These are phyloP conservation scores for Teunomyces lycoperdinae DNA, from an alignment of 805 yeast species.

Conservation along the genomic window DNA sequence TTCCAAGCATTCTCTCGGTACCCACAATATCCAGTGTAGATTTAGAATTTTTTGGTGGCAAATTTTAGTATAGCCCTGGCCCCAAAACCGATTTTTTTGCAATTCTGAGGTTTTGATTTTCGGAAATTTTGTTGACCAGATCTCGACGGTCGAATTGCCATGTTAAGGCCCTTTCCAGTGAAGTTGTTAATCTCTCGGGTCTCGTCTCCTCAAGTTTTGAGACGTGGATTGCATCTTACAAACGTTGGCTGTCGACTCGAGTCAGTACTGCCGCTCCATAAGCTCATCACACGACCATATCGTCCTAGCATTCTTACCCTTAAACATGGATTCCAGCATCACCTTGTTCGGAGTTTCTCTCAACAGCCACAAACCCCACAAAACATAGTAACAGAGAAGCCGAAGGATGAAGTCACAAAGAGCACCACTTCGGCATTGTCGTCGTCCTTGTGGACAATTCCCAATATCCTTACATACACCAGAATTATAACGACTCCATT, in stretches of 20 bases:
- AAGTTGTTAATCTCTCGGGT: not conserved
- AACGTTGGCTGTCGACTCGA: not conserved
- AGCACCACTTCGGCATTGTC: not conserved
- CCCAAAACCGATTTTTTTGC: too few relatives aligned
- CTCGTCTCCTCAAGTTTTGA: not conserved
- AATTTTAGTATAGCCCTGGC: too few relatives aligned
- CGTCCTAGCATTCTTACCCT: not conserved
- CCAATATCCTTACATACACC: slow-evolving; percentile 79
- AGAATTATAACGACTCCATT: slow-evolving; percentile 81
- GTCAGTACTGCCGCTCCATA: not conserved
- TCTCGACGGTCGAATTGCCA: not conserved
- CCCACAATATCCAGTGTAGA: too few relatives aligned
- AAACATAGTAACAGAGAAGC: not conserved
- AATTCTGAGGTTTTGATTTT: not conserved
- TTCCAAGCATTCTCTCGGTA: too few relatives aligned
- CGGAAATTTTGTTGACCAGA: not conserved
- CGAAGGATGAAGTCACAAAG: not conserved
- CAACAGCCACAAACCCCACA: not conserved
- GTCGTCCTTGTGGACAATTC: slow-evolving; percentile 50
- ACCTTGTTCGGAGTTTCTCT: not conserved
- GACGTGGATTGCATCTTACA: not conserved
- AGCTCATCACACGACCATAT: not conserved
- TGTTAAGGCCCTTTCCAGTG: not conserved
- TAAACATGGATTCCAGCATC: not conserved
- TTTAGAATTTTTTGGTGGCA: too few relatives aligned